phyloP scores from a whole-genome alignment of 768 basidiomycete genomes.

The Tulasnella sp. region DNA sequence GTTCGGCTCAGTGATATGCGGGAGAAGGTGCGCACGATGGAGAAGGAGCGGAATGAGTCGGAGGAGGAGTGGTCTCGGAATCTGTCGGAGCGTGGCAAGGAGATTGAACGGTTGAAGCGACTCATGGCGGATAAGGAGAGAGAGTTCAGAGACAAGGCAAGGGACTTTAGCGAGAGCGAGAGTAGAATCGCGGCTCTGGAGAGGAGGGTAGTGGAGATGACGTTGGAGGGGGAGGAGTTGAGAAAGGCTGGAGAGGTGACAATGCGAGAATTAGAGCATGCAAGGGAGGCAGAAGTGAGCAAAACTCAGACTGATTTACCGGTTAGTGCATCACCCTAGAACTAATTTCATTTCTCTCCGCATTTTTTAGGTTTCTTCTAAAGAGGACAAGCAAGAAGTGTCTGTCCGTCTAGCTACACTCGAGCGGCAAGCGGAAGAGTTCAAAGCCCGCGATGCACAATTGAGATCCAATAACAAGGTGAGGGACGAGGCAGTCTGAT shows the following conservation, averaged over 20 bases:
- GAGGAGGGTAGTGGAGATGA: slow-evolving; percentile 34
- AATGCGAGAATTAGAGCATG: slow-evolving; percentile 36
- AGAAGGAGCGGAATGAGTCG: slow-evolving; percentile 74
- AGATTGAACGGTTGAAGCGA: slow-evolving; percentile 60
- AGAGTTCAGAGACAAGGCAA: slow-evolving; percentile 45
- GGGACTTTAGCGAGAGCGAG: slow-evolving; percentile 36
- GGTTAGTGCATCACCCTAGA: neutral
- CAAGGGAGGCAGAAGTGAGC: slow-evolving; percentile 53
- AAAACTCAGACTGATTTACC: neutral
- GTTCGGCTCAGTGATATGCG: slow-evolving; percentile 60
- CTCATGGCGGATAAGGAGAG: slow-evolving; percentile 47
- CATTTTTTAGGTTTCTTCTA: slow-evolving; percentile 31
- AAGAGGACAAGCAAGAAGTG: slow-evolving; percentile 40
- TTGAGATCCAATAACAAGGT: slow-evolving; percentile 72
- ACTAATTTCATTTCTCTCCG: neutral
- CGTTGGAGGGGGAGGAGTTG: slow-evolving; percentile 28
- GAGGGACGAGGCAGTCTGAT: slow-evolving; percentile 10
- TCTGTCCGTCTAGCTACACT: slow-evolving; percentile 39
- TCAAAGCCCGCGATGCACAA: slow-evolving; percentile 54
- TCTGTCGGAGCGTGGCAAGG: slow-evolving; percentile 62
- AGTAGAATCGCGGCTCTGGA: slow-evolving; percentile 42
- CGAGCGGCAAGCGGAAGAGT: slow-evolving; percentile 63
- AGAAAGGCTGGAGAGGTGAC: slow-evolving; percentile 43
- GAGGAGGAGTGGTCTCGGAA: slow-evolving; percentile 87
- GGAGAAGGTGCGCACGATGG: slow-evolving; percentile 46